phyloP scores from a whole-genome alignment of 345 rosid species.

The Mangifera indica region DNA sequence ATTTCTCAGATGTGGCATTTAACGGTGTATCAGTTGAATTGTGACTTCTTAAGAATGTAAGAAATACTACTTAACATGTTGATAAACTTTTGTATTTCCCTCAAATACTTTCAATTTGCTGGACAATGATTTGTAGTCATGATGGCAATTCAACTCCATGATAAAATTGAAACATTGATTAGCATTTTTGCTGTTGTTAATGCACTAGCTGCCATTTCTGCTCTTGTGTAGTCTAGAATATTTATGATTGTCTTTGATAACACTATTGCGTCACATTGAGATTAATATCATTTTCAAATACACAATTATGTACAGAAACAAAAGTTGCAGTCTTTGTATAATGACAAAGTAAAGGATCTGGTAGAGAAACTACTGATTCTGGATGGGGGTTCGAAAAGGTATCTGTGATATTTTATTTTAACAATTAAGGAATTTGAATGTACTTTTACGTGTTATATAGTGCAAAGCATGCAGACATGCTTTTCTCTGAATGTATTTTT shows the following conservation, averaged over 20 bases:
- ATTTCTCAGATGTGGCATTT: neutral
- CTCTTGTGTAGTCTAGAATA: neutral
- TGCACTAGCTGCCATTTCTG: neutral
- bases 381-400: constrained; percentile 70
- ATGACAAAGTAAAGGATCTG: constrained; percentile 67
- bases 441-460: neutral
- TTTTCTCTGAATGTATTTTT: neutral
- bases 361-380: constrained; percentile 71
- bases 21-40: neutral
- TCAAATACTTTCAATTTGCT: neutral
- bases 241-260: neutral
- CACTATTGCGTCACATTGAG: neutral
- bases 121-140: neutral
- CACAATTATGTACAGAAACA: constrained; percentile 56
- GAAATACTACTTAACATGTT: neutral
- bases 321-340: constrained; percentile 52
- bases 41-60: neutral
- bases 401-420: neutral
- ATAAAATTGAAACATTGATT: neutral
- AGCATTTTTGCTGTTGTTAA: neutral
- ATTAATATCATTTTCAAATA: constrained; percentile 11
- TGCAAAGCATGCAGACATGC: neutral
- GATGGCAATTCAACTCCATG: neutral
- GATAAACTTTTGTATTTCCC: neutral
- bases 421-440: neutral